A percentile compares a stretch with the other conserved stretches of the same genome.
phyloP scores from a whole-genome alignment of 2,329 filamentous ascomycete genomes.

The Aspergillus sp. region DNA sequence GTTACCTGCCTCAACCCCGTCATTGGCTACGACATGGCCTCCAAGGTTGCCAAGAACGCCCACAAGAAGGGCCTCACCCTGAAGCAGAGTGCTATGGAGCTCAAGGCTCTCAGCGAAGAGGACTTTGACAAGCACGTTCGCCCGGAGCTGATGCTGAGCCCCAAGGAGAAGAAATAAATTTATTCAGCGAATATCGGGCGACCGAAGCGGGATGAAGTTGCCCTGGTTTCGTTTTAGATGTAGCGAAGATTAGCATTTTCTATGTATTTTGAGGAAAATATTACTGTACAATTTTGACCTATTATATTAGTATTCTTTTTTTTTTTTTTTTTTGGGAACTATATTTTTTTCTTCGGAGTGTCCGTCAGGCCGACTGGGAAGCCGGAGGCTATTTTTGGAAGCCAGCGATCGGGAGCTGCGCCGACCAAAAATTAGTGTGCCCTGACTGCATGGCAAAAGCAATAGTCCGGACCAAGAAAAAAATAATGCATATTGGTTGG shows the following conservation, averaged over 20 bases:
- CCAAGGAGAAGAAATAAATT: conserved; percentile 63
- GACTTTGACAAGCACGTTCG: conserved; percentile 89
- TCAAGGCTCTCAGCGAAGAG: conserved; percentile 81
- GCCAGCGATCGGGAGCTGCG: background rate
- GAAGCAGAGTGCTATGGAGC: conserved; percentile 90
- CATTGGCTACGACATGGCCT: conserved; percentile 96
- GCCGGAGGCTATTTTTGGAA: background rate
- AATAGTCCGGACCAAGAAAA: background rate
- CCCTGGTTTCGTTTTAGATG: conserved; percentile 13
- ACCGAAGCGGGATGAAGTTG: background rate
- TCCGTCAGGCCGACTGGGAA: background rate
- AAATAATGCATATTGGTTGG: background rate
- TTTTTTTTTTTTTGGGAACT: background rate
- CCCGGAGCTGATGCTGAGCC: conserved; percentile 93
- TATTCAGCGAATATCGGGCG: background rate
- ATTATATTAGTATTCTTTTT: background rate
- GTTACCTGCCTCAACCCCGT: conserved; percentile 97
- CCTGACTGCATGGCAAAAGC: background rate
- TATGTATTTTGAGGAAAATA: conserved; percentile 5
- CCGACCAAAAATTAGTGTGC: background rate
- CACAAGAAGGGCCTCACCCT: conserved; percentile 97
- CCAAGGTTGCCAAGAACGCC: conserved; percentile 96
- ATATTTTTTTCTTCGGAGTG: background rate
- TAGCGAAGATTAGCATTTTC: conserved; percentile 15
- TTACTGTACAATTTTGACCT: background rate